Conservation (phyloP, 106 monocot genomes). For the Chionographis japonica region DNA sequence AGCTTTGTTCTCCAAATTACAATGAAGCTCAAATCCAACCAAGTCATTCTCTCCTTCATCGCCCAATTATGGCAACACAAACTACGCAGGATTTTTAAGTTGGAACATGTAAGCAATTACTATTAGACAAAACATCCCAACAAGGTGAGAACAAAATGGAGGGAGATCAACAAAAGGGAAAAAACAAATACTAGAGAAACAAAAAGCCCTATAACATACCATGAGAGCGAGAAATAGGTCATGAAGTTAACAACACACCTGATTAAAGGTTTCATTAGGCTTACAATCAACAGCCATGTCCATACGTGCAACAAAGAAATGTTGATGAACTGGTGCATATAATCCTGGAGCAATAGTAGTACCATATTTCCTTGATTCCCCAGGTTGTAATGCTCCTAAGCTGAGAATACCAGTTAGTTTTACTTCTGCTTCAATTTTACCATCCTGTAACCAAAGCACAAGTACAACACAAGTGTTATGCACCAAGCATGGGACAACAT, state of each 20-base stretch:
- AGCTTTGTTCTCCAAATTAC: too few relatives aligned
- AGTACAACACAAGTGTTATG: not conserved
- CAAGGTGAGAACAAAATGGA: too few relatives aligned
- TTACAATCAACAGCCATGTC: conserved; percentile 97
- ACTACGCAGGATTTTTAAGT: too few relatives aligned
- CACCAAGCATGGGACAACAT: too few relatives aligned
- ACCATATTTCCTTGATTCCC: conserved; percentile 92
- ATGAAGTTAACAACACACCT: conserved; percentile 32
- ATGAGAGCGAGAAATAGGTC: not conserved
- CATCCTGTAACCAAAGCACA: conserved; percentile 53
- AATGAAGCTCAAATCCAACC: too few relatives aligned
- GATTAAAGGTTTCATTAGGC: conserved; percentile 80
- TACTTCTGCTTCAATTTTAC: conserved; percentile 98
- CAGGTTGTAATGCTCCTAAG: conserved; percentile 82
- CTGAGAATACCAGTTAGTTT: conserved; percentile 96
- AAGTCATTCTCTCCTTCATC: too few relatives aligned
- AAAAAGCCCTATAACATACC: not conserved
- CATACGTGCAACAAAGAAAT: conserved; percentile 99
- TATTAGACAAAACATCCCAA: too few relatives aligned
- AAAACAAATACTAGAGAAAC: not conserved
- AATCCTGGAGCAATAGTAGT: conserved; percentile 95
- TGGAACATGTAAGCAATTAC: too few relatives aligned
- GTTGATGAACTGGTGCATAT: conserved; percentile 99
- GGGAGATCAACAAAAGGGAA: too few relatives aligned
- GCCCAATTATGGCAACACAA: too few relatives aligned